Conservation (phyloP, 139 green algal species). For the Nannochloris sp. region DNA sequence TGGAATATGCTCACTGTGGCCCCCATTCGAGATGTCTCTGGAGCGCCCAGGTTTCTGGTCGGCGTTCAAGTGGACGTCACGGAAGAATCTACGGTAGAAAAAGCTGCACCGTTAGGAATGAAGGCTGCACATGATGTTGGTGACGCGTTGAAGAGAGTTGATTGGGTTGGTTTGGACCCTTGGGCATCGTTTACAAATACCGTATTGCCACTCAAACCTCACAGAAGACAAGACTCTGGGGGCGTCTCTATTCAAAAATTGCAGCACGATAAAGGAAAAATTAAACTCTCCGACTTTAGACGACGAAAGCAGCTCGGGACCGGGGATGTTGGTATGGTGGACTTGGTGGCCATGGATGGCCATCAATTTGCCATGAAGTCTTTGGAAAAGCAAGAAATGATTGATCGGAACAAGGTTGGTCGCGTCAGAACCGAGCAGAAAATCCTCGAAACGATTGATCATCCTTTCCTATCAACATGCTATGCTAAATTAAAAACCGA, state of each 20-base stretch:
- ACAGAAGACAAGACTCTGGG: slow-evolving; percentile 28
- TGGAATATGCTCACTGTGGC: slow-evolving; percentile 98
- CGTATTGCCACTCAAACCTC: slow-evolving; percentile 37
- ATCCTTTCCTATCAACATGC: slow-evolving; percentile 92
- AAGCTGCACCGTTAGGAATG: slow-evolving; percentile 12
- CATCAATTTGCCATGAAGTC: slow-evolving; percentile 82
- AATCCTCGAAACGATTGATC: slow-evolving; percentile 83
- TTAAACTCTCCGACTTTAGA: slow-evolving; percentile 78
- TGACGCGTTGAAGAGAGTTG: slow-evolving; percentile 37
- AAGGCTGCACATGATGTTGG: slow-evolving; percentile 36
- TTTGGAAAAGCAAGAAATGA: slow-evolving; percentile 95
- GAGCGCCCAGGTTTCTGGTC: slow-evolving; percentile 78
- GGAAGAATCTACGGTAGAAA: slow-evolving; percentile 28
- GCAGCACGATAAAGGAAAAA: slow-evolving; percentile 42
- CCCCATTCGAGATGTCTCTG: slow-evolving; percentile 77
- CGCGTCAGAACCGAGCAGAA: slow-evolving; percentile 81
- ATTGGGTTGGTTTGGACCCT: slow-evolving; percentile 41
- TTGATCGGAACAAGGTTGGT: slow-evolving; percentile 61
- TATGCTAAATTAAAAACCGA: slow-evolving; percentile 89
- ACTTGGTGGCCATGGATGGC: slow-evolving; percentile 75
- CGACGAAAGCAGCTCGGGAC: slow-evolving; percentile 81
- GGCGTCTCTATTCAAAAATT: slow-evolving; percentile 15
- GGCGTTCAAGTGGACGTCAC: slow-evolving; percentile 81
- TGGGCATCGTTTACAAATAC: slow-evolving; percentile 48
- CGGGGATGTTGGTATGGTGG: slow-evolving; percentile 84